Evolutionary conservation across 352 stramenopile species (phyloP), one percentile per base, ranked within the genome.

Genomic region (Thalassiosira hispida): DNA sequence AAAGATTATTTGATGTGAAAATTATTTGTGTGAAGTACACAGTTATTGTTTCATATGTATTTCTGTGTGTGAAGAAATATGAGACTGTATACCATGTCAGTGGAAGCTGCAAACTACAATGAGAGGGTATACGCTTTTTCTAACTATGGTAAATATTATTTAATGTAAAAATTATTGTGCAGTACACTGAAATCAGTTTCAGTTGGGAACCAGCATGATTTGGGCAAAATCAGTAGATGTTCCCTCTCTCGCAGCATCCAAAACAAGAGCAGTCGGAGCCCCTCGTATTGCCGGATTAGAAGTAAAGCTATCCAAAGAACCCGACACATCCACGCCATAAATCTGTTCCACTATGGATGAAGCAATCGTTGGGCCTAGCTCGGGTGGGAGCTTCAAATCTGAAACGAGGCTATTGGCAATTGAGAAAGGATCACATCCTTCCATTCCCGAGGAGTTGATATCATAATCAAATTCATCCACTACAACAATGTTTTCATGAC

Each of bases 401-500:
- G 83, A 49, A 0, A 74, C 81, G 11, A 93, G 75, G 23, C 71
- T 73, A 44, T 75, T 61, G 0, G 80, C 78, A 31, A 93, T 85
- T 52, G 79, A 78, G 20, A 90, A 73, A 5, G 80, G 78, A 53
- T 77, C 69, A 49, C 49, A 74, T 2, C 83, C 42, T 33, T 82
- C 73, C 9, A 80, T 64, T 9, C 83, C 35, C 42, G 70, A 81
- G 12, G 80, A 47, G 29, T 67, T 69, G 11, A 79, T 46, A 79
- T 93, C 85, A 74, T 87, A 89, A 86, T 75, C 81, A 46, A 93
- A 87, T 51, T 91, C 83, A 64, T 93, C 87, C n/a, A 86, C 57
- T 31, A 93, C 70, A 20, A 64, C 47, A 59, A 90, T 81, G 53
- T 79, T 77, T 59, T 93, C 63, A 9, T 90, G 64, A 8, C 79